Evolutionary conservation across 2,329 filamentous ascomycete genomes (phyloP), one percentile per base, ranked within the genome.

Genomic region (Trichoderma guizhouense): DNA sequence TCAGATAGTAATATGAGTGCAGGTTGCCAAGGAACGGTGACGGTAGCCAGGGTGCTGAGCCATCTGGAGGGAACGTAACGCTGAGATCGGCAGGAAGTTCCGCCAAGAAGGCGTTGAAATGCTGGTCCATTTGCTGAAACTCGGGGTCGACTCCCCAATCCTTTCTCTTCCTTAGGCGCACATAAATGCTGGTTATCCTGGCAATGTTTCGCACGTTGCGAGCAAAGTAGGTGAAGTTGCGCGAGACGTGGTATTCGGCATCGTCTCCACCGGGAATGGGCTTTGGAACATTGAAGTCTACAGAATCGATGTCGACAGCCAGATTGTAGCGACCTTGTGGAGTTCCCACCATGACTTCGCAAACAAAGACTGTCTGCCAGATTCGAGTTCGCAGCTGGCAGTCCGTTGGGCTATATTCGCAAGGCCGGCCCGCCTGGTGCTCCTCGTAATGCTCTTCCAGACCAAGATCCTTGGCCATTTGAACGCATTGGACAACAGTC

Each of bases 401-500:
- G 65, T 98, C 95, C 7, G 90, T 85, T 0, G 88, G 84, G 71
- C 85, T 87, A 21, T 90, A 90, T 6, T 88, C 90, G 79, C 96
- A 98, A 1, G 87, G 80, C 69, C 87, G 88, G 26, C 92, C 93
- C 67, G 89, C 88, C 74, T 91, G 87, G 79, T 98, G 96, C 58
- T 91, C 89, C 72, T 92, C 90, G 73, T 90, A 90, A 82, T 98
- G 95, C 74, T 97, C 94, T 78, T 98, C 91, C 7, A 98, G 84
- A 24, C 94, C 93, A 36, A 98, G 85, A 79, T 98, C 95, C 78
- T 97, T 96, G 30, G 90, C 94, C 93, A 98, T 97, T 61, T 94
- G 92, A 8, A 97, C 92, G 74, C 95, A 94, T 73, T 95, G 93
- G 68, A 97, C 95, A 24, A 97, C 90, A 6, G 93, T 93, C 90